A percentile compares a stretch with the other conserved stretches of the same genome.
Conservation (phyloP, 2,329 filamentous ascomycete genomes). For the Hypomyces perniciosus region DNA sequence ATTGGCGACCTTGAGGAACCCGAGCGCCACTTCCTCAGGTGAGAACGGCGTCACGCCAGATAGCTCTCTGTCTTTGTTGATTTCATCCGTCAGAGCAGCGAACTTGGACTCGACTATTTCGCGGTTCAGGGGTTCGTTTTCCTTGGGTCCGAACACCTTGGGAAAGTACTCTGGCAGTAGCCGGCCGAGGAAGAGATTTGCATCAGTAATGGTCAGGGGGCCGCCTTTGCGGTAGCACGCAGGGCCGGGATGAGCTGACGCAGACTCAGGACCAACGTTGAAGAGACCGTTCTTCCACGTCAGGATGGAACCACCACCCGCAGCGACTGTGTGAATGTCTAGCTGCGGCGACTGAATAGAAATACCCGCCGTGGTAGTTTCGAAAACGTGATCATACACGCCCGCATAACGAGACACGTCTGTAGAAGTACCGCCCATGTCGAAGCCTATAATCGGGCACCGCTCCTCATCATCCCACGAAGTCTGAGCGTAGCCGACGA, state of each 20-base stretch:
- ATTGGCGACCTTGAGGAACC: slow-evolving; percentile 32
- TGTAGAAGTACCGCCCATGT: slow-evolving; percentile 66
- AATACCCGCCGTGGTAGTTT: slow-evolving; percentile 72
- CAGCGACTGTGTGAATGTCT: slow-evolving; percentile 76
- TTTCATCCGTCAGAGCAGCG: slow-evolving; percentile 33
- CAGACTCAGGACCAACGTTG: slow-evolving; percentile 66
- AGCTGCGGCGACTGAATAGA: slow-evolving; percentile 74
- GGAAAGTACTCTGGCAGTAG: slow-evolving; percentile 59
- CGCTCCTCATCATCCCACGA: slow-evolving; percentile 63
- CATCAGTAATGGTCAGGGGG: slow-evolving; percentile 66
- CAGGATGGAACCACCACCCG: slow-evolving; percentile 65
- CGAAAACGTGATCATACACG: slow-evolving; percentile 47
- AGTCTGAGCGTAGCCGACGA: slow-evolving; percentile 69
- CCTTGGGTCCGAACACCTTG: slow-evolving; percentile 43
- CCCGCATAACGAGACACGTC: slow-evolving; percentile 64
- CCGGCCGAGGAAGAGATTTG: slow-evolving; percentile 62
- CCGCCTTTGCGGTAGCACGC: slow-evolving; percentile 69
- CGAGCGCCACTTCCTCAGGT: slow-evolving; percentile 30
- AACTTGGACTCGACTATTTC: slow-evolving; percentile 37
- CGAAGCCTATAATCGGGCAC: slow-evolving; percentile 69
- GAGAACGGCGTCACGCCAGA: slow-evolving; percentile 23
- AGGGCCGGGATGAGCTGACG: slow-evolving; percentile 64
- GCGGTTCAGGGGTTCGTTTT: slow-evolving; percentile 29
- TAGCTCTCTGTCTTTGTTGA: slow-evolving; percentile 32
- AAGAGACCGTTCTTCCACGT: slow-evolving; percentile 69